Conservation (phyloP, 495 filamentous ascomycete genomes). For the Aspergillus olivimuriae region DNA sequence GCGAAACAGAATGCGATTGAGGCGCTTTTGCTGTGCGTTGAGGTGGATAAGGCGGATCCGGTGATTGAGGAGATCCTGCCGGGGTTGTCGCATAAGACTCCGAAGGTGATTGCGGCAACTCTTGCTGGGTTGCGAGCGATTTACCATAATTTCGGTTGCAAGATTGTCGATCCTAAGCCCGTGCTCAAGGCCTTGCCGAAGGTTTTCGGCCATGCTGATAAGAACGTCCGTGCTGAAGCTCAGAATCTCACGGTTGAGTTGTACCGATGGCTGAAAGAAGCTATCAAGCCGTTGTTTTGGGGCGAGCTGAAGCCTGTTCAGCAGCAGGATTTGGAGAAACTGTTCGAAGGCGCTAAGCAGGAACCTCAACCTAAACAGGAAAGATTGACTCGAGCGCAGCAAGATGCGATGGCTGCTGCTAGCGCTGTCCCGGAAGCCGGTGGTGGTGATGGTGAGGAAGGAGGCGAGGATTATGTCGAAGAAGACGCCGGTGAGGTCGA, state of each 20-base stretch:
- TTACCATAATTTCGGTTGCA: slow-evolving; percentile 90
- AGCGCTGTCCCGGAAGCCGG: slow-evolving; percentile 53
- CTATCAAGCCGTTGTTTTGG: slow-evolving; percentile 98
- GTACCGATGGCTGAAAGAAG: slow-evolving; percentile 94
- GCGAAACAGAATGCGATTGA: slow-evolving; percentile 85
- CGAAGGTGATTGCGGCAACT: slow-evolving; percentile 86
- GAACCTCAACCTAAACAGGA: slow-evolving; percentile 87
- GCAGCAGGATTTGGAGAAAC: slow-evolving; percentile 86
- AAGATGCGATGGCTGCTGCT: slow-evolving; percentile 69
- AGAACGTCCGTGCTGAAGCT: slow-evolving; percentile 94
- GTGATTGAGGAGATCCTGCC: slow-evolving; percentile 89
- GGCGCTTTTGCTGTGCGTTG: slow-evolving; percentile 80
- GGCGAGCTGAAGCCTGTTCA: slow-evolving; percentile 91
- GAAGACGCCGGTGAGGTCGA: slow-evolving; percentile 70
- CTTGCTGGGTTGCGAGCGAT: slow-evolving; percentile 74
- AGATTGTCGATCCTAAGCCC: slow-evolving; percentile 92
- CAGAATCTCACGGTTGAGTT: slow-evolving; percentile 89
- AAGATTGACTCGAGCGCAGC: slow-evolving; percentile 79
- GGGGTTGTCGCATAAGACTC: slow-evolving; percentile 80
- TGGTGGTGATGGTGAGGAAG: slow-evolving; percentile 36
- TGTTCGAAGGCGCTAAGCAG: slow-evolving; percentile 88
- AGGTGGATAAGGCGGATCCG: slow-evolving; percentile 79
- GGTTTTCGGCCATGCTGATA: slow-evolving; percentile 92
- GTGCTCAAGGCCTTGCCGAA: slow-evolving; percentile 88
- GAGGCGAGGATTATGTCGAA: slow-evolving; percentile 56